Percentiles rank a stretch among this genome's conserved stretches.
These are phyloP conservation scores for Eleusine coracana DNA, from an alignment of 176 grass and related monocot species.

Conservation along the genomic window DNA sequence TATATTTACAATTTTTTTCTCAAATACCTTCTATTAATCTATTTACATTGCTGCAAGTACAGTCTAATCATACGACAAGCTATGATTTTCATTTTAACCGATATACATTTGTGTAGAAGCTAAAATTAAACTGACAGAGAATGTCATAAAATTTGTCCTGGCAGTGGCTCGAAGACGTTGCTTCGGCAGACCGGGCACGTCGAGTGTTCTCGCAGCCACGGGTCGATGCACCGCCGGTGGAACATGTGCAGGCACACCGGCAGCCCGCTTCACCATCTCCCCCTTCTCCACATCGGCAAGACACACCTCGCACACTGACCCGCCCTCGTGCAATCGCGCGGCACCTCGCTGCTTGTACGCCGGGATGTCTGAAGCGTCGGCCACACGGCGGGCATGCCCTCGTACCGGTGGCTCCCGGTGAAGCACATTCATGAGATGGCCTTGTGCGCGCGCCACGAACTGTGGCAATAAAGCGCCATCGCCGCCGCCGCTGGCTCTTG, in stretches of 20 bases:
- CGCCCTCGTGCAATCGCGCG: not conserved
- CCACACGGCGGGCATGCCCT: not conserved
- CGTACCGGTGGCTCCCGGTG: not conserved
- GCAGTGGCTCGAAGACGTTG: constrained; percentile 6
- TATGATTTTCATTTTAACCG: too few relatives aligned
- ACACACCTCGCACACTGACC: constrained; percentile 38
- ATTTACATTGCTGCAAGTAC: too few relatives aligned
- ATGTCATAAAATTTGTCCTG: not conserved
- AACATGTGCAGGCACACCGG: constrained; percentile 43
- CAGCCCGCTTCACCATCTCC: constrained; percentile 35
- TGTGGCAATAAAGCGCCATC: too few relatives aligned
- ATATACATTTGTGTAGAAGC: too few relatives aligned
- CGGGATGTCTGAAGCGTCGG: constrained; percentile 20
- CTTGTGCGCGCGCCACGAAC: too few relatives aligned
- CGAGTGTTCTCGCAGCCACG: constrained; percentile 7
- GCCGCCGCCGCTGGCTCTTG: too few relatives aligned
- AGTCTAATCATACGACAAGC: too few relatives aligned
- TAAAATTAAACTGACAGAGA: too few relatives aligned
- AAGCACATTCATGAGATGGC: not conserved
- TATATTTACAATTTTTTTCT: too few relatives aligned
- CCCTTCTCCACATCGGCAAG: constrained; percentile 36
- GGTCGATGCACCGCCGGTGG: constrained; percentile 33
- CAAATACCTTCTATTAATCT: too few relatives aligned
- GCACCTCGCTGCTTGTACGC: constrained; percentile 27
- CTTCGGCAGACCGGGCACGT: constrained; percentile 27